phyloP scores from a whole-genome alignment of 192 early-diverging fungal species.

The Linderina pennispora region DNA sequence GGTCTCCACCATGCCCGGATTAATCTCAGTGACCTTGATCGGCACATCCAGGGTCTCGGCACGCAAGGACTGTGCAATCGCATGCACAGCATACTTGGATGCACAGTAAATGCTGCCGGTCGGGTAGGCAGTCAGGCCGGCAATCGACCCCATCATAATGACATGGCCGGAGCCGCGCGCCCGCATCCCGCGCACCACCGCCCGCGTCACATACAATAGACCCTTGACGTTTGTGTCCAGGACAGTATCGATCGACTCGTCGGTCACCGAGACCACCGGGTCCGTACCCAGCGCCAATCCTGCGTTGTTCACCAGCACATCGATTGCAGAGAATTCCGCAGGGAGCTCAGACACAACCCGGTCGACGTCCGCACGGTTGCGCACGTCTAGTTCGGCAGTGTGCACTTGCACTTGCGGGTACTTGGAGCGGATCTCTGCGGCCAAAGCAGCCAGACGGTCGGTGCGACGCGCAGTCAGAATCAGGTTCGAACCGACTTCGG shows the following conservation, averaged over 20 bases:
- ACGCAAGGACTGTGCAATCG: conserved; percentile 68
- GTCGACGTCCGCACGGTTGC: conserved; percentile 49
- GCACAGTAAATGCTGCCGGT: conserved; percentile 79
- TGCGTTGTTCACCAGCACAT: conserved; percentile 89
- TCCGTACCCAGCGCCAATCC: conserved; percentile 74
- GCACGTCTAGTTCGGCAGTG: conserved; percentile 66
- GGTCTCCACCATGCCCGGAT: conserved; percentile 83
- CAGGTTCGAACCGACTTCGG: conserved; percentile 36
- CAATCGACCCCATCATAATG: conserved; percentile 79
- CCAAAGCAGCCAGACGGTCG: conserved; percentile 57
- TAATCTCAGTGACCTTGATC: conserved; percentile 70
- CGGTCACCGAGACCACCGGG: conserved; percentile 51
- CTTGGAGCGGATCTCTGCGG: conserved; percentile 37
- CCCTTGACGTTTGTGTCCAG: conserved; percentile 91
- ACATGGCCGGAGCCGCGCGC: conserved; percentile 58
- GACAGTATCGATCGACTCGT: conserved; percentile 68
- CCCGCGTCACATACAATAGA: conserved; percentile 71
- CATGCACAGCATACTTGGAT: conserved; percentile 75
- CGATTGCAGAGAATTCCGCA: conserved; percentile 51
- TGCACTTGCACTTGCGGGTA: conserved; percentile 54
- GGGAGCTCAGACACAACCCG: conserved; percentile 49
- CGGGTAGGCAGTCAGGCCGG: conserved; percentile 58
- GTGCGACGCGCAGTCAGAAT: conserved; percentile 59
- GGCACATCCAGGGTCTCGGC: conserved; percentile 70
- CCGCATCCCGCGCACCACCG: conserved; percentile 75